Evolutionary conservation across 225 moss, liverwort and hornwort species (phyloP), one percentile per base, ranked within the genome.

Genomic region (Straminergon stramineum): DNA sequence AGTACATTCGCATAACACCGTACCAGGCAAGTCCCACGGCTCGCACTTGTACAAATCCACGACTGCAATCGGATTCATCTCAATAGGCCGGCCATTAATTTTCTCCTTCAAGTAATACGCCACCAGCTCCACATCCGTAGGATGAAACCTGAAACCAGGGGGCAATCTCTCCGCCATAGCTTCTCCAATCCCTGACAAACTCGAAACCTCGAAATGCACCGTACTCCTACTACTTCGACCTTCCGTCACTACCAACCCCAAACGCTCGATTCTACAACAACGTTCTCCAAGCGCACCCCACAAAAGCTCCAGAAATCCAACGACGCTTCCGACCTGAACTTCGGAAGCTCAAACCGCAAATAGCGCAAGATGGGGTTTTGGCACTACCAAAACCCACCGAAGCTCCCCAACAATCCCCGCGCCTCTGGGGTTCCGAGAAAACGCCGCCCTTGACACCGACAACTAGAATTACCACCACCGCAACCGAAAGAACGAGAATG

Each of bases 31-130:
- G 74, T 97, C 97, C 97, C 96, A 96, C 5, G 97, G 97, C 83
- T 97, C 97, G 74, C 92, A 94, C 85, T 96, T 97, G 93, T 96
- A 97, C 7, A 97, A 84, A 74, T 97, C 97, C 68, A 96, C 94
- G 27, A 94, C 96, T 3, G 90, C 84, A 75, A 97, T 95, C 10
- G 96, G 93, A 17, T 96, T 91, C 71, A 92, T 92, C 48, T 93
- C 94, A 41, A 95, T 92, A 26, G n/a, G 55, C 19, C 93, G 83
- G 15, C 95, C 94, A 56, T 89, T 92, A 2, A 97, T 94, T 78
- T 96, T 96, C 58, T 96, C 93, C 91, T 92, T 94, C 88, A 97
- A 88, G 55, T 97, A 97, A 84, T 90, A 96, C 9, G 91, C 95
- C 2, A 96, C 92, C 53, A 96, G 77, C 88, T 97, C 97, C 85